Percentiles rank a stretch among this genome's conserved stretches.
Conservation (phyloP, 2,329 filamentous ascomycete genomes). For the Aspergillus calidoustus region DNA sequence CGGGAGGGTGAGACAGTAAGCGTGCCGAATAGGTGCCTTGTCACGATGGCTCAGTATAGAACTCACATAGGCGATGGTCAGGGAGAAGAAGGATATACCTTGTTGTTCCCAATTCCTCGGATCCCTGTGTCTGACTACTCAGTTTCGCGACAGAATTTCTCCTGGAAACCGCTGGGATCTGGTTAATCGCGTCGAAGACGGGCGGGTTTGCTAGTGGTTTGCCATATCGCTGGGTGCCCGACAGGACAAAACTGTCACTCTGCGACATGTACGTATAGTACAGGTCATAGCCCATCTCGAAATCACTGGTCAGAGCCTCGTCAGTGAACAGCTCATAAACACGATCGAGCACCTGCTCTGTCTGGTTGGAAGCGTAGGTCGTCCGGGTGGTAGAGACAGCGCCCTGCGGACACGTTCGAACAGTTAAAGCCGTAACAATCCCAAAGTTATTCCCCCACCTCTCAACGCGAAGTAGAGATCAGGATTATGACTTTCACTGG, state of each 20-base stretch:
- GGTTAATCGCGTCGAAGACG: constrained; percentile 21
- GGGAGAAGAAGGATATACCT: constrained; percentile 4
- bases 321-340: constrained; percentile 23
- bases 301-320: constrained; percentile 15
- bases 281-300: constrained; percentile 25
- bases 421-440: constrained; percentile 40
- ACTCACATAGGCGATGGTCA: no score
- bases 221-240: constrained; percentile 25
- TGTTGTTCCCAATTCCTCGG: constrained; percentile 14
- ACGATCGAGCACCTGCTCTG: constrained; percentile 11
- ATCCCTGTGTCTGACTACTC: constrained; percentile 9
- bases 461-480: constrained; percentile 45
- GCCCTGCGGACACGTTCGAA: constrained; percentile 38
- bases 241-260: constrained; percentile 19
- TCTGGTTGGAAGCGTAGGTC: constrained; percentile 7
- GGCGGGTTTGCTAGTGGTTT: constrained; percentile 21
- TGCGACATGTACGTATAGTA: constrained; percentile 23
- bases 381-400: constrained; percentile 9
- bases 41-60: no score
- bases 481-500: constrained; percentile 26
- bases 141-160: constrained; percentile 8
- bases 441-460: constrained; percentile 48
- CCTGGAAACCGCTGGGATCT: constrained; percentile 19
- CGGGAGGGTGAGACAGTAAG: constrained; percentile 18
- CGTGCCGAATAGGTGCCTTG: constrained; percentile 21